Conservation (phyloP, 2,329 filamentous ascomycete genomes). For the Metarhizium rileyi region DNA sequence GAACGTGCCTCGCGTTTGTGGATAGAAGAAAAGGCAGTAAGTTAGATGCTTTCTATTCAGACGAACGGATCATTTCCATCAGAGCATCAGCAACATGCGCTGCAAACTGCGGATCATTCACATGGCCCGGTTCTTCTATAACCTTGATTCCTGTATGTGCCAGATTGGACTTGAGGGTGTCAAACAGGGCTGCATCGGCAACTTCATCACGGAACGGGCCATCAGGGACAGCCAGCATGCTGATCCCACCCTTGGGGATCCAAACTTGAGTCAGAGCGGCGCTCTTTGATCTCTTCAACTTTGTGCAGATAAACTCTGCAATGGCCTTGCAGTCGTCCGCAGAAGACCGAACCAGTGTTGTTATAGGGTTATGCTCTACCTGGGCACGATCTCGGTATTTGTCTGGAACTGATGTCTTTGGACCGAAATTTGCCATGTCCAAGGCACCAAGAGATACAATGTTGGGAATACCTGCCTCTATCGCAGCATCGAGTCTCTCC, state of each 20-base stretch:
- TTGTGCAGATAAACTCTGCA: conserved; percentile 44
- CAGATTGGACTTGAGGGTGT: conserved; percentile 38
- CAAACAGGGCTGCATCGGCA: conserved; percentile 41
- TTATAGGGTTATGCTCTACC: conserved; percentile 55
- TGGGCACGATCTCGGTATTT: conserved; percentile 40
- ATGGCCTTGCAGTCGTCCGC: conserved; percentile 45
- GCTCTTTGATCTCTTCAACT: conserved; percentile 33
- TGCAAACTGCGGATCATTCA: conserved; percentile 47
- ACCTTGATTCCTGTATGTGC: conserved; percentile 37
- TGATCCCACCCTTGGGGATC: conserved; percentile 51
- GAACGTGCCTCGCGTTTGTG: too few species aligned
- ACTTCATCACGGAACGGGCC: conserved; percentile 40
- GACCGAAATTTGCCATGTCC: conserved; percentile 58
- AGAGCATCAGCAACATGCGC: conserved; percentile 34
- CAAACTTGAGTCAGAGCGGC: conserved; percentile 41
- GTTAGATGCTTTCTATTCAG: neutral
- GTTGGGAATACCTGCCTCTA: conserved; percentile 45
- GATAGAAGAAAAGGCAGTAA: too few species aligned
- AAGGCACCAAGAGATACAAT: conserved; percentile 40
- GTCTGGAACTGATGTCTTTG: conserved; percentile 43
- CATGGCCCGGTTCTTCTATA: conserved; percentile 35
- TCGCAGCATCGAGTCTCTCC: conserved; percentile 46
- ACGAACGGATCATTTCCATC: conserved; percentile 9
- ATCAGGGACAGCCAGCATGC: conserved; percentile 44
- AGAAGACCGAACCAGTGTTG: conserved; percentile 57